Evolutionary conservation across 192 early-diverging fungal species (phyloP).

Genomic region (Backusella liffmaniae): DNA sequence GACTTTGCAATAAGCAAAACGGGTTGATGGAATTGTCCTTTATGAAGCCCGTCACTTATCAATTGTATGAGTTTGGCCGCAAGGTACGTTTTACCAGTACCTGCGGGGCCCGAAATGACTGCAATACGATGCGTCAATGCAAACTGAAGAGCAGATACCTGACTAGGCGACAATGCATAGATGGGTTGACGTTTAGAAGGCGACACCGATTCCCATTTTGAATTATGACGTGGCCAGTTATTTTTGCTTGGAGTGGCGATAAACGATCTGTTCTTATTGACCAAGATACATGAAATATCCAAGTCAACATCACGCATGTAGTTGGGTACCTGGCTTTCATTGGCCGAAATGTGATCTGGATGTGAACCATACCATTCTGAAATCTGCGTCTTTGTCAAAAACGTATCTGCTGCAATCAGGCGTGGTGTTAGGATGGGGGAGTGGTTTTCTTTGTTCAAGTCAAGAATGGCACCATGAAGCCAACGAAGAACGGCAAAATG

Average conservation of each 20-base stretch:
- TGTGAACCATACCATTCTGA: neutral
- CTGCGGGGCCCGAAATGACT: slow-evolving; percentile 21
- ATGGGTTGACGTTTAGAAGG: neutral
- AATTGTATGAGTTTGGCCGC: slow-evolving; percentile 23
- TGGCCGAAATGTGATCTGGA: neutral
- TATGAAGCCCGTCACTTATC: slow-evolving; percentile 17
- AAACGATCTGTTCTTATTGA: neutral
- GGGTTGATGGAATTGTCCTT: slow-evolving; percentile 17
- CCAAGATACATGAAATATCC: slow-evolving; percentile 12
- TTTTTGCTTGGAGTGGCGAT: slow-evolving; percentile 4
- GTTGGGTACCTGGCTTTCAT: neutral
- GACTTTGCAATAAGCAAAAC: slow-evolving; percentile 29
- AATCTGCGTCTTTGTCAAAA: neutral
- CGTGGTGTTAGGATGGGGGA: neutral
- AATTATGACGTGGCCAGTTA: slow-evolving; percentile 16
- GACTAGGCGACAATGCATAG: slow-evolving; percentile 25
- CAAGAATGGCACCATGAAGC: neutral
- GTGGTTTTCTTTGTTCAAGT: neutral
- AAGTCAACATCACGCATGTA: slow-evolving; percentile 9
- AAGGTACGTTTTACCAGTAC: slow-evolving; percentile 34
- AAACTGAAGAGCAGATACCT: slow-evolving; percentile 21
- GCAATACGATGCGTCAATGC: slow-evolving; percentile 29
- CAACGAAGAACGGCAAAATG: neutral
- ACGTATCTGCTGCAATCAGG: neutral
- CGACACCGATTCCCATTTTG: neutral